Percentiles rank a stretch among this genome's conserved stretches.
These are phyloP conservation scores for Xylaria longipes DNA, from an alignment of 495 filamentous ascomycete species.

Conservation along the genomic window DNA sequence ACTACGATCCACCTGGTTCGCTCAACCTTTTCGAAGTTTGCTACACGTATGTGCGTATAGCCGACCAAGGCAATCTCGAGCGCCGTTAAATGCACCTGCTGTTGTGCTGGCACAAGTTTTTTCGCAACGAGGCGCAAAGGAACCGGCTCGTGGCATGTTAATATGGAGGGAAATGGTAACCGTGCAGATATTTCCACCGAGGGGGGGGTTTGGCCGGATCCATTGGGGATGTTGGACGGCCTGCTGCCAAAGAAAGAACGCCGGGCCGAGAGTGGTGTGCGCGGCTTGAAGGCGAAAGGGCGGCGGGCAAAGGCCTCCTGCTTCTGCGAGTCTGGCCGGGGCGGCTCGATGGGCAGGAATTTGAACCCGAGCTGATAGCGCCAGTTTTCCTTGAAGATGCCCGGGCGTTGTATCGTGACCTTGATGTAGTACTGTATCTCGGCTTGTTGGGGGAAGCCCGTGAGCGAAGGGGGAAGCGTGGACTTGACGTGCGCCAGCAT, in stretches of 20 bases:
- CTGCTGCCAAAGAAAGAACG: slow-evolving; percentile 59
- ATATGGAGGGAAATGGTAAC: slow-evolving; percentile 83
- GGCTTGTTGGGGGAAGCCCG: slow-evolving; percentile 78
- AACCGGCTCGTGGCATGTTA: slow-evolving; percentile 86
- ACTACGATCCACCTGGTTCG: slow-evolving; percentile 71
- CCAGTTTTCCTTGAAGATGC: slow-evolving; percentile 87
- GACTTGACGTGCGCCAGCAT: slow-evolving; percentile 75
- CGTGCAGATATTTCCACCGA: slow-evolving; percentile 74
- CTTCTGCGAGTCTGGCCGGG: slow-evolving; percentile 62
- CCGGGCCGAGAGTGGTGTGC: slow-evolving; percentile 36
- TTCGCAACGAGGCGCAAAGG: slow-evolving; percentile 80
- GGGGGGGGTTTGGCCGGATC: slow-evolving; percentile 37
- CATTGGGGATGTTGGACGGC: slow-evolving; percentile 23
- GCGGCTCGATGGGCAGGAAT: slow-evolving; percentile 92
- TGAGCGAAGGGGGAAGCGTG: slow-evolving; percentile 87
- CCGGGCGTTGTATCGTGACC: slow-evolving; percentile 81
- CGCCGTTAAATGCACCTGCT: slow-evolving; percentile 71
- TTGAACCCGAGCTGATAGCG: slow-evolving; percentile 67
- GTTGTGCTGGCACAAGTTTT: slow-evolving; percentile 65
- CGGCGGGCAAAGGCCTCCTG: slow-evolving; percentile 86
- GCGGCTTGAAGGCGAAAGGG: slow-evolving; percentile 73
- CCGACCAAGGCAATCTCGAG: slow-evolving; percentile 82
- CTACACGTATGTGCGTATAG: slow-evolving; percentile 77
- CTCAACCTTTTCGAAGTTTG: slow-evolving; percentile 71
- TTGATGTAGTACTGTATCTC: slow-evolving; percentile 95